These are phyloP conservation scores for Aspergillus saccharolyticus DNA, from an alignment of 495 filamentous ascomycete genomes.

Conservation along the genomic window DNA sequence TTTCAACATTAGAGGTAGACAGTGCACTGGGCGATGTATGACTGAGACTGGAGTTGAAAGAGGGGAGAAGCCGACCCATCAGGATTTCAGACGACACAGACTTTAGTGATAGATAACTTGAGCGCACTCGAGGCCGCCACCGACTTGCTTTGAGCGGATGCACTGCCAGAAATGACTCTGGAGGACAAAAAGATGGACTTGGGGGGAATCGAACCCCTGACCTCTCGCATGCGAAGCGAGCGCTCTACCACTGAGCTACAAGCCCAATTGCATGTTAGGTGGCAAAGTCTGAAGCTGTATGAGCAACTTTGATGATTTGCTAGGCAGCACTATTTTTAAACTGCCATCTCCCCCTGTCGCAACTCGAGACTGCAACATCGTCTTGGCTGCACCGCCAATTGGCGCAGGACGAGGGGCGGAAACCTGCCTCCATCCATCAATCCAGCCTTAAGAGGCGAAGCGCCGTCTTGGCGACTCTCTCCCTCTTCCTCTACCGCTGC, in stretches of 20 bases:
- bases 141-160: too few relatives aligned
- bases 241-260: slow-evolving; percentile 4
- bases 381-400: background rate
- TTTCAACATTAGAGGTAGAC: too few relatives aligned
- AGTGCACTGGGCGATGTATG: too few relatives aligned
- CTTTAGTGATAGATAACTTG: too few relatives aligned
- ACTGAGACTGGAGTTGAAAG: too few relatives aligned
- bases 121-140: too few relatives aligned
- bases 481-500: background rate
- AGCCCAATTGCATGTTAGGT: background rate
- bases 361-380: background rate
- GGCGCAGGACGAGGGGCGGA: background rate
- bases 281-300: background rate
- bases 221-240: slow-evolving; percentile 5
- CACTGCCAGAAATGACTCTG: too few relatives aligned
- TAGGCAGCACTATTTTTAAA: background rate
- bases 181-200: background rate
- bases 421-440: background rate
- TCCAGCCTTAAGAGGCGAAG: background rate
- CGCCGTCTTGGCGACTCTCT: background rate
- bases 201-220: slow-evolving; percentile 5
- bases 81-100: too few relatives aligned
- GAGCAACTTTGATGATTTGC: background rate
- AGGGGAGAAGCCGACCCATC: too few relatives aligned
- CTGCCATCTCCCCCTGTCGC: background rate